Base-by-base conservation (phyloP, 352 stramenopile species). In the Pythium dissotocum region DNA sequence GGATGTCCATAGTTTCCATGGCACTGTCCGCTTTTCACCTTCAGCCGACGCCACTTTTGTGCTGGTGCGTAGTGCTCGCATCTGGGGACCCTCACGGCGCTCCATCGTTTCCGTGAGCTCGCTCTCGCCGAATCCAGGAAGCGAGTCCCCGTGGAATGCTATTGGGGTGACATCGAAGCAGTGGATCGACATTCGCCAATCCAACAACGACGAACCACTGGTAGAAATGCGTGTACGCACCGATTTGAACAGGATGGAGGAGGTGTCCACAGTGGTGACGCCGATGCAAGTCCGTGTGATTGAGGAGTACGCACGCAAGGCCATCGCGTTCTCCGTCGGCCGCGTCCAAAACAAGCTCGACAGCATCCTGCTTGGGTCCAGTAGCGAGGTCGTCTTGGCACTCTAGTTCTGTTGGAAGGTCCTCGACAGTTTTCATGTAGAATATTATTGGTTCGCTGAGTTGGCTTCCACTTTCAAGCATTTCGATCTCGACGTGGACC, bases 41-140 rank as follows among this genome's bases (percentile, higher is more conserved):
- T 4, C 7, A 42, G 36, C 36, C 14, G 36, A 42, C 6, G 36
- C 7, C 7, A 42, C 2, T 10, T 4, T 42, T 12, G 14, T 42
- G 7, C 36, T 42, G 10, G 36, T 42, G 2, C 36, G 36, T 12
- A 35, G 51, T 26, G 32, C 21, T 2, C 61, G 61, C 13, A 44
- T 42, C 6, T 57, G 21, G 10, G 48, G 46, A 28, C 10, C 51
- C 6, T 35, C 51, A 21, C 61, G 52, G 7, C 49, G 58, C 2
- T 36, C 58, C 7, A 35, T 60, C 5, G 44, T 67, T 18, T 58
- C 61, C 9, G 53, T 35, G 12, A 38, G 61, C n/a, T 49, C 33
- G 4, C 60, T 67, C 33, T 54, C 33, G 61, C 61, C 61, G 8
- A 18, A 55, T 38, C 28, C 61, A 48, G 21, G 2, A 16, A 60